Percentiles rank a stretch among this genome's conserved stretches.
These are phyloP conservation scores for Maudiozyma barnettii DNA, from an alignment of 805 yeast genomes.

Conservation along the genomic window DNA sequence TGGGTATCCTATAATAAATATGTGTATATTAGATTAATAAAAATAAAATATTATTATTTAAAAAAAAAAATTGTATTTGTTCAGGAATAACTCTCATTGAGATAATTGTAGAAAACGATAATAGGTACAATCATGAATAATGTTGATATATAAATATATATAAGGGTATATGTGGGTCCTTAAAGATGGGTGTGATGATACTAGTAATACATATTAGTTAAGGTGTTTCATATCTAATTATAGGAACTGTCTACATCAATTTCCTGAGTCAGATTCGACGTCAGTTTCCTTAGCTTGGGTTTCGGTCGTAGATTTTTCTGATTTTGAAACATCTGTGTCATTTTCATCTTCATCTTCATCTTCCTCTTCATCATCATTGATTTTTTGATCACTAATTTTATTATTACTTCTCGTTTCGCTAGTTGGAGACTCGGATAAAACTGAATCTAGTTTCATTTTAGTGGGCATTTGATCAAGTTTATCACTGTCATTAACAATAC, in stretches of 20 bases:
- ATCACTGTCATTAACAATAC: neutral
- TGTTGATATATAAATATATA: neutral
- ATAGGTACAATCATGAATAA: neutral
- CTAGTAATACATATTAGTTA: too few relatives aligned
- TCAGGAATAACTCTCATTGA: too few relatives aligned
- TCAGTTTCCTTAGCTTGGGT: neutral
- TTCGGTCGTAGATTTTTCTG: neutral
- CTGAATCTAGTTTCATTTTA: neutral
- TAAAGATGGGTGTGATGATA: too few relatives aligned
- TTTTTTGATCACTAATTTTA: neutral
- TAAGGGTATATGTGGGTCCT: neutral
- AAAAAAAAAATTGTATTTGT: too few relatives aligned
- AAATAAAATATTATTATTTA: too few relatives aligned
- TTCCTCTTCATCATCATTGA: constrained; percentile 17
- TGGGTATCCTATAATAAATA: too few relatives aligned
- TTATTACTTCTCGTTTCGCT: neutral
- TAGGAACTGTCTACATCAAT: too few relatives aligned
- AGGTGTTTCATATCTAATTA: too few relatives aligned
- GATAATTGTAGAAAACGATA: too few relatives aligned
- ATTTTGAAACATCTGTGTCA: constrained; percentile 11
- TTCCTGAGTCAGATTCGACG: neutral
- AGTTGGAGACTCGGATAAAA: neutral
- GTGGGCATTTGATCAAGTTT: neutral
- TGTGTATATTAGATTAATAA: too few relatives aligned
- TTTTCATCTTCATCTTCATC: constrained; percentile 26